Conservation (phyloP, 768 basidiomycete species). For the Roridomyces roridus region DNA sequence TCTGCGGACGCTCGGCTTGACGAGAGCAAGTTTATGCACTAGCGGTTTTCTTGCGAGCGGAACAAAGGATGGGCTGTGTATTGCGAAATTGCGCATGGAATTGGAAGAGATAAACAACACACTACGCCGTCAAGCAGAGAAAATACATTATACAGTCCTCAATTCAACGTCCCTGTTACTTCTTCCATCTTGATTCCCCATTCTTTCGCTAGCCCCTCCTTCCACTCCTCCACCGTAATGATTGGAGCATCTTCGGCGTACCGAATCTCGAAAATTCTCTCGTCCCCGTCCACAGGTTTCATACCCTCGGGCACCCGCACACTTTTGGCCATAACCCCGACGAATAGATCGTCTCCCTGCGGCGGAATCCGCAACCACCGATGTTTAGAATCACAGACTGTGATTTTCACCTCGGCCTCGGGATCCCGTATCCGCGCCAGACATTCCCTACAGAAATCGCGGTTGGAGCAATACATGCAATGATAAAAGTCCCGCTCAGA, state of each 20-base stretch:
- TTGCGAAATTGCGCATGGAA: no score
- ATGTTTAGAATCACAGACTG: neutral
- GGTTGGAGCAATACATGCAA: slow-evolving; percentile 1
- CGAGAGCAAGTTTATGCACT: no score
- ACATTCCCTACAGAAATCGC: neutral
- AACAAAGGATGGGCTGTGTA: no score
- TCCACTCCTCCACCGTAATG: neutral
- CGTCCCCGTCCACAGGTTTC: neutral
- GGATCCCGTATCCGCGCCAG: neutral
- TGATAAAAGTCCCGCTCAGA: neutral
- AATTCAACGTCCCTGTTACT: neutral
- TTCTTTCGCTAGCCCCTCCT: neutral
- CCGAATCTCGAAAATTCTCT: neutral
- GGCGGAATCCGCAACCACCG: neutral
- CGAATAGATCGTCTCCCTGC: neutral
- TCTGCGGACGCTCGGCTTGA: no score
- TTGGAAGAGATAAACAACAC: no score
- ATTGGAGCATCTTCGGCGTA: neutral
- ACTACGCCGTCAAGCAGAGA: no score
- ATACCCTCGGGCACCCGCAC: neutral
- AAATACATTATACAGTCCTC: no score
- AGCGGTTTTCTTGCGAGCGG: no score
- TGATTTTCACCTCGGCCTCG: neutral
- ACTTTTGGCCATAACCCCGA: neutral
- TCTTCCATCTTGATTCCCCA: neutral